A percentile compares a stretch with the other conserved stretches of the same genome.
These are phyloP conservation scores for Austroboletus niveus DNA, from an alignment of 1,284 basidiomycete genomes.

Conservation along the genomic window DNA sequence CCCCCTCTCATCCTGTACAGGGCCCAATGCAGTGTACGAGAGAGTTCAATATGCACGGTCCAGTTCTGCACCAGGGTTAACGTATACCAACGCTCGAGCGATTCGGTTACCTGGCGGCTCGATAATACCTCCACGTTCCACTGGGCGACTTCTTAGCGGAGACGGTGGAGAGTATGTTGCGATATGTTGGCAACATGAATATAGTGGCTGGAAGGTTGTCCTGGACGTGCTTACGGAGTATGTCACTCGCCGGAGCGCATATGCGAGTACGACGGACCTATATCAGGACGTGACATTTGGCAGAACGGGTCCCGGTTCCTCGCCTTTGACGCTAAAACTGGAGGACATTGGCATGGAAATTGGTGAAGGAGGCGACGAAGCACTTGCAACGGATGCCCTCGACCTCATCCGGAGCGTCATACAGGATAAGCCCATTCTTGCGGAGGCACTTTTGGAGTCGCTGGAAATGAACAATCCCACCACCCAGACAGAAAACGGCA, in stretches of 20 bases:
- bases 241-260: constrained; percentile 53
- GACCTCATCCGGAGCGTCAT: constrained; percentile 79
- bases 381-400: constrained; percentile 66
- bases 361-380: constrained; percentile 54
- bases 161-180: constrained; percentile 70
- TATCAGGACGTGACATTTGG: constrained; percentile 54
- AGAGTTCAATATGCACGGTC: constrained; percentile 56
- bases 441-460: constrained; percentile 64
- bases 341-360: constrained; percentile 72
- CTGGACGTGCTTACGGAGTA: constrained; percentile 77
- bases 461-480: constrained; percentile 44
- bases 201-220: constrained; percentile 82
- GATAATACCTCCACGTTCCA: constrained; percentile 60
- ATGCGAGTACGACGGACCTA: constrained; percentile 39
- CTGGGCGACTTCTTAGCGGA: constrained; percentile 69
- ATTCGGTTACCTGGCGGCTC: constrained; percentile 77
- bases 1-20: constrained; percentile 54
- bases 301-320: constrained; percentile 37
- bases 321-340: constrained; percentile 49
- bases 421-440: constrained; percentile 62
- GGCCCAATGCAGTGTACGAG: constrained; percentile 69
- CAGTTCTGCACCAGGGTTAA: constrained; percentile 48
- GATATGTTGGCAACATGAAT: constrained; percentile 77
- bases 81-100: constrained; percentile 64
- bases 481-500: constrained; percentile 19